These are phyloP conservation scores for Stropharia rugosoannulata DNA, from an alignment of 768 basidiomycete species.

Conservation along the genomic window DNA sequence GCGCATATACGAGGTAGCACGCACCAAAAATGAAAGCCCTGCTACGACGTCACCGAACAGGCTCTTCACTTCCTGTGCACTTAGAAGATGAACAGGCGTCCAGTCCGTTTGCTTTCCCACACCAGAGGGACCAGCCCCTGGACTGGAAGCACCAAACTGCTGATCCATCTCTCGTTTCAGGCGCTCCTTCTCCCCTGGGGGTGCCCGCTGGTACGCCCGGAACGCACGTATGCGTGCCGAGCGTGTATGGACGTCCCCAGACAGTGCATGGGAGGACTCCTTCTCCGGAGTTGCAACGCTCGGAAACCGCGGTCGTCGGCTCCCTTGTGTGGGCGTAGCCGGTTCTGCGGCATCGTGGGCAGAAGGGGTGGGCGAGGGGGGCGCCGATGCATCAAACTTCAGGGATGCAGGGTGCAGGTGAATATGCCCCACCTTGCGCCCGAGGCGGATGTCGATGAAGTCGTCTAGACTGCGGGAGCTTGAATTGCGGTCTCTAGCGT, in stretches of 20 bases:
- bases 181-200: constrained; percentile 62
- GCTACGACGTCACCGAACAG: constrained; percentile 83
- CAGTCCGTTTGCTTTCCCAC: constrained; percentile 28
- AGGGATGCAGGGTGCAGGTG: constrained; percentile 39
- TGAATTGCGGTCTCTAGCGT: neutral
- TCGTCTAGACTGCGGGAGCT: constrained; percentile 64
- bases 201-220: constrained; percentile 62
- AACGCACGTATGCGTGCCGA: constrained; percentile 78
- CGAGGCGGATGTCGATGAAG: constrained; percentile 78
- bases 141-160: neutral
- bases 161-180: constrained; percentile 52
- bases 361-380: constrained; percentile 18
- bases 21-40: constrained; percentile 85
- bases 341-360: neutral
- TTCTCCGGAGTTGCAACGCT: neutral
- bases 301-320: constrained; percentile 3
- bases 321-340: constrained; percentile 12
- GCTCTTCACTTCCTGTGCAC: constrained; percentile 79
- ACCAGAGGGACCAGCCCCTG: constrained; percentile 17
- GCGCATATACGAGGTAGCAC: constrained; percentile 20
- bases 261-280: constrained; percentile 6
- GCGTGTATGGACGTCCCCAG: constrained; percentile 47
- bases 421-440: constrained; percentile 52
- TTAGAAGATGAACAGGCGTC: constrained; percentile 82
- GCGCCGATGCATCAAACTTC: constrained; percentile 19